Base-by-base conservation (phyloP, 352 stramenopile genomes). In the Lagenidium sp. region DNA sequence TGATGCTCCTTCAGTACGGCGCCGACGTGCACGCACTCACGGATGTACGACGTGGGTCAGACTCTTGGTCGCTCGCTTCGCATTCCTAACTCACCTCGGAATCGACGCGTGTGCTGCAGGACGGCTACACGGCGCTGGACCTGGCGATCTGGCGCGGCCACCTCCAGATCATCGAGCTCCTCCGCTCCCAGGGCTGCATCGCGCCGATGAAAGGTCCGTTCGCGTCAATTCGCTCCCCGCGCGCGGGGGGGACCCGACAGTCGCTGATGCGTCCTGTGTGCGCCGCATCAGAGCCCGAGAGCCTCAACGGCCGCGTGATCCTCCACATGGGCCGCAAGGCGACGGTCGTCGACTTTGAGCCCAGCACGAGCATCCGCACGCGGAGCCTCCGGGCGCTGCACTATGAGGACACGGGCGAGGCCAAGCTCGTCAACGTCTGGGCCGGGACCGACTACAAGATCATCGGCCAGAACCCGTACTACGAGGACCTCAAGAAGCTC, bases 391-490 rank as follows among this genome's bases (percentile, higher is more conserved):
- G 78, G 20, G 78, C 74, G n/a, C 51, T 90, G 37, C 79, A 86
- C 51, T 90, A 90, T 44, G 71, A 85, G 44, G 74, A 85, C 57
- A 79, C 65, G 23, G 69, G 66, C 38, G 74, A 90, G 23, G 70
- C 68, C 39, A 84, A 77, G 50, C 59, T 90, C 6, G 78, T 90
- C 50, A 85, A 86, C 45, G 68, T 90, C 7, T 90, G 78, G 78
- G 75, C 74, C 3, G 78, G 78, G 13, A 85, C 71, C 8, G 78
- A 90, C 54, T 90, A 90, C 61, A 81, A 85, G 41, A 90, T 90
- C 56, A 40, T 86, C 22, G 78, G 76, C 32, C 54, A 54, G 19
- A 86, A 90, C 30, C 68, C 70, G 45, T 79, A 86, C 46, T 82
- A 69, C 38, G 75, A 87, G 31, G 72, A 84, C 36, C 57, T 87